Percentiles rank a stretch among this genome's conserved stretches.
These are phyloP conservation scores for Agaricus blazei DNA, from an alignment of 768 basidiomycete species.

Conservation along the genomic window DNA sequence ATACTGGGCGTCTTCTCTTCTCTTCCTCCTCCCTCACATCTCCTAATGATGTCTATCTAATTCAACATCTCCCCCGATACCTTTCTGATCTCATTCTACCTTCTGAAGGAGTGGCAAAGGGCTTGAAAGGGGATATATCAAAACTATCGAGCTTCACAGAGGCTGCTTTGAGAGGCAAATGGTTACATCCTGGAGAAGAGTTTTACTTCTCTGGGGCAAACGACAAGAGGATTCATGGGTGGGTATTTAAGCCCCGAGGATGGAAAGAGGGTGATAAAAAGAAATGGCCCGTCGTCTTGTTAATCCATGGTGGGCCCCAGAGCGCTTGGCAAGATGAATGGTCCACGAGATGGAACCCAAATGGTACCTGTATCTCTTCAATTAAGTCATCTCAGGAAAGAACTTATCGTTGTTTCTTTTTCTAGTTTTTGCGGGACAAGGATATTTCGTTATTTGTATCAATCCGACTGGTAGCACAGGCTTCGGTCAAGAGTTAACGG, in stretches of 20 bases:
- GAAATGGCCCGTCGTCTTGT: constrained; percentile 74
- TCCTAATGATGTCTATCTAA: constrained; percentile 76
- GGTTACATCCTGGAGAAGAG: constrained; percentile 62
- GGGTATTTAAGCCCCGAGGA: constrained; percentile 75
- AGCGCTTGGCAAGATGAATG: constrained; percentile 89
- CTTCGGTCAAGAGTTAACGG: constrained; percentile 54
- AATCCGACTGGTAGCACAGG: constrained; percentile 81
- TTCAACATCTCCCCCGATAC: constrained; percentile 34
- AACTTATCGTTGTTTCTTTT: too few relatives aligned
- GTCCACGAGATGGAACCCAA: constrained; percentile 91
- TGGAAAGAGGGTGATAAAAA: constrained; percentile 60
- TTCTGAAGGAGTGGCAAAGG: neutral
- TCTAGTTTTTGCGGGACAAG: constrained; percentile 76
- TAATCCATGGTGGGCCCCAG: constrained; percentile 85
- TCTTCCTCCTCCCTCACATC: constrained; percentile 68
- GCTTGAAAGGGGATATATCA: constrained; percentile 17
- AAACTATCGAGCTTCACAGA: constrained; percentile 66
- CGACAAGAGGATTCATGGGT: constrained; percentile 76
- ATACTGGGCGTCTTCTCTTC: constrained; percentile 60
- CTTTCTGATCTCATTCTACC: neutral
- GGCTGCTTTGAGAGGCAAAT: constrained; percentile 49
- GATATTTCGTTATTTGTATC: constrained; percentile 83
- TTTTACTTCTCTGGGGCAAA: constrained; percentile 89
- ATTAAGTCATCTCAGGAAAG: too few relatives aligned
- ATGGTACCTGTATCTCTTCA: constrained; percentile 36